These are phyloP conservation scores for Cystobasidium onofrii DNA, from an alignment of 768 basidiomycete species.

Conservation along the genomic window DNA sequence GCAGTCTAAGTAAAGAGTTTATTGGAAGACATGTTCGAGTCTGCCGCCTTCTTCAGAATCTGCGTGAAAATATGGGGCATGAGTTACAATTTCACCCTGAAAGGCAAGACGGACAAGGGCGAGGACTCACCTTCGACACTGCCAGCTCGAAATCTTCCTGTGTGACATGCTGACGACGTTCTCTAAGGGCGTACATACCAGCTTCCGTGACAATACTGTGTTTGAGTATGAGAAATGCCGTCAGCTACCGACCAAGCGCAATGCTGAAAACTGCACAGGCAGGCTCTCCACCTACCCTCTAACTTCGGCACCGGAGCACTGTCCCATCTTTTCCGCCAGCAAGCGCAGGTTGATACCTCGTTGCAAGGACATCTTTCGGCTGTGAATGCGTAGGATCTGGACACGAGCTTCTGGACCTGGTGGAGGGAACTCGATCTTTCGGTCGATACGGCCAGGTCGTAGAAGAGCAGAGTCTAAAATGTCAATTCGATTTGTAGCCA, in stretches of 20 bases:
- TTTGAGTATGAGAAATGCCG: background rate
- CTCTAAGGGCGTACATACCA: constrained; percentile 95
- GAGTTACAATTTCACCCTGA: background rate
- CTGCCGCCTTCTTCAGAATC: constrained; percentile 77
- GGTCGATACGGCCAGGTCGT: constrained; percentile 88
- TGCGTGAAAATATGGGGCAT: background rate
- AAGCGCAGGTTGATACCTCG: constrained; percentile 93
- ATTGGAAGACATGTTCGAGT: constrained; percentile 85
- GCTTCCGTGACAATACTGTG: constrained; percentile 25
- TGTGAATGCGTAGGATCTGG: constrained; percentile 93
- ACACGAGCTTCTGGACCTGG: constrained; percentile 94
- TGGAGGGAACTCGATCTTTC: constrained; percentile 97
- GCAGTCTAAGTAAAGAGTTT: constrained; percentile 63
- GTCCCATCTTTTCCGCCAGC: constrained; percentile 97
- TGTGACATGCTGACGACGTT: constrained; percentile 91
- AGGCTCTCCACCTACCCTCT: constrained; percentile 49
- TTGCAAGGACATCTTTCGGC: constrained; percentile 97
- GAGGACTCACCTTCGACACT: constrained; percentile 66
- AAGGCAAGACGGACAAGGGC: constrained; percentile 31
- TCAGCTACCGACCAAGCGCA: background rate
- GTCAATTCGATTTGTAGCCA: constrained; percentile 98
- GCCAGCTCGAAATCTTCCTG: constrained; percentile 99
- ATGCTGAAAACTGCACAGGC: background rate
- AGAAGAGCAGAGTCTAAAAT: constrained; percentile 89
- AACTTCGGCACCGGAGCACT: constrained; percentile 95